phyloP scores from a whole-genome alignment of 805 yeast genomes.

The Yarrowia sp. region DNA sequence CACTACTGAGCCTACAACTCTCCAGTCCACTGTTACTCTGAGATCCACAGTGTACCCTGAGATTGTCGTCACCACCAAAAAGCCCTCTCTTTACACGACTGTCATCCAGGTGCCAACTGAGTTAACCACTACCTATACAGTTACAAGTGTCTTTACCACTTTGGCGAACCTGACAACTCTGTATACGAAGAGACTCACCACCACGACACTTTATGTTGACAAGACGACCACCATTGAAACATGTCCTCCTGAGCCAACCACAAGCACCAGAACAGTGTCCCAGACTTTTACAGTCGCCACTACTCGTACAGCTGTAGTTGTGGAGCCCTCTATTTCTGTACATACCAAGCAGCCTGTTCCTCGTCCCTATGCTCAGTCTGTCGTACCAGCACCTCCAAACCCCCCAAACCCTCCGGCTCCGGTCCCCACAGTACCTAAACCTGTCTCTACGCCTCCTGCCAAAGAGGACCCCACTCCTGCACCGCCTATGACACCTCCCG shows the following conservation, averaged over 20 bases:
- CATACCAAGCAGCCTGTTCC: not conserved
- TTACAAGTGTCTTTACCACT: not conserved
- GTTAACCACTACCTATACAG: not conserved
- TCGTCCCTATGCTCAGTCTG: not conserved
- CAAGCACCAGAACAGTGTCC: not conserved
- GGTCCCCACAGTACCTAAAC: not conserved
- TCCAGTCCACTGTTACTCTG: not conserved
- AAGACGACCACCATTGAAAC: not conserved
- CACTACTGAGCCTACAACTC: not conserved
- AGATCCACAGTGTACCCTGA: not conserved
- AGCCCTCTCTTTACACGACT: not conserved
- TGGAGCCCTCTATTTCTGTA: not conserved
- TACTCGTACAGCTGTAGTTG: not conserved
- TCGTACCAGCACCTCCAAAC: too few relatives aligned
- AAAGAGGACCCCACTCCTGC: too few relatives aligned
- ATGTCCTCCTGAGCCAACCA: not conserved
- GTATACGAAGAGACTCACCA: not conserved
- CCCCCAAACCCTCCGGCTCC: not conserved
- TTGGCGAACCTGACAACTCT: not conserved
- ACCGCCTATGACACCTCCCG: not conserved
- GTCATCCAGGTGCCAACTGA: not conserved
- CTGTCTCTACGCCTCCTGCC: not conserved
- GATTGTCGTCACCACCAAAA: not conserved
- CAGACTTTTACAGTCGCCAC: not conserved
- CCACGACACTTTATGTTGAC: not conserved